A percentile compares a stretch with the other conserved stretches of the same genome.
These are phyloP conservation scores for Cytospora piceae DNA, from an alignment of 2,329 filamentous ascomycete species.

Conservation along the genomic window DNA sequence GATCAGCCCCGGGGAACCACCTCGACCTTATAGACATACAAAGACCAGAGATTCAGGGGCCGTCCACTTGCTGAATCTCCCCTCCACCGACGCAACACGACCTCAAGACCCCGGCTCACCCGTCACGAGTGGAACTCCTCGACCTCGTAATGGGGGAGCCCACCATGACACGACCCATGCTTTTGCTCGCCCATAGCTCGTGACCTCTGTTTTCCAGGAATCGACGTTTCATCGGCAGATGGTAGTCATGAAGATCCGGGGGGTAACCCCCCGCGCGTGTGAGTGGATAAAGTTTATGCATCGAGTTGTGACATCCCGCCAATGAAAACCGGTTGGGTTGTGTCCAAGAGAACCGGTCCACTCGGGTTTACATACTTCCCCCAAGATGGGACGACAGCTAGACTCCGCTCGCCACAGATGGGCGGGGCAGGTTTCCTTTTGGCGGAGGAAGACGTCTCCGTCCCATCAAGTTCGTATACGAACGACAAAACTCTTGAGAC, in stretches of 20 bases:
- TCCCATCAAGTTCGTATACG: neutral
- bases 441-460: neutral
- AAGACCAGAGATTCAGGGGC: neutral
- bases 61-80: no score
- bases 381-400: neutral
- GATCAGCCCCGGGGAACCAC: no score
- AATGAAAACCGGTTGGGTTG: neutral
- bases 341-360: neutral
- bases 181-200: neutral
- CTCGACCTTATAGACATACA: neutral
- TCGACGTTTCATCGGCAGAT: neutral
- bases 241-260: neutral
- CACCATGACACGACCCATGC: neutral
- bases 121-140: neutral
- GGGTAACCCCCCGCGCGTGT: neutral
- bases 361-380: neutral
- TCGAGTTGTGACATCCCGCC: neutral
- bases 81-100: neutral
- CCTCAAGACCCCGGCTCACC: neutral
- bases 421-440: neutral
- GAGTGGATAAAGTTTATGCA: neutral
- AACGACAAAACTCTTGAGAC: neutral
- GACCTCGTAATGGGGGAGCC: neutral
- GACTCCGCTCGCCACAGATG: neutral
- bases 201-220: neutral